phyloP scores from a whole-genome alignment of 345 rosid species.

The Firmiana major region DNA sequence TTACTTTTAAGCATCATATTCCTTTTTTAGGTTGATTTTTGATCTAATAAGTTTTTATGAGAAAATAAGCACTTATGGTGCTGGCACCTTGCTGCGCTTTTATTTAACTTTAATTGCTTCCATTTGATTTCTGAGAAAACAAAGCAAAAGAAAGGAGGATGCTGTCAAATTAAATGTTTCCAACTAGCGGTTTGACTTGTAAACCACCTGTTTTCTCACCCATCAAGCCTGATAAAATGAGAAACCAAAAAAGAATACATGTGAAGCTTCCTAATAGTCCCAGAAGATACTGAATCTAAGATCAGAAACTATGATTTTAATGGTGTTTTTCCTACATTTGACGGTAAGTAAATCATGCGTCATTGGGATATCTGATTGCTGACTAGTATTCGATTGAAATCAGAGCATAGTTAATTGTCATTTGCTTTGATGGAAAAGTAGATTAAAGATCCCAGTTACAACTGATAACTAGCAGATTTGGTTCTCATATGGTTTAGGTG shows the following conservation, averaged over 20 bases:
- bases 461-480: background rate
- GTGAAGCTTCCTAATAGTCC: background rate
- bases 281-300: background rate
- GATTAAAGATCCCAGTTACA: background rate
- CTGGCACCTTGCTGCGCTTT: background rate
- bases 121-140: constrained; percentile 2
- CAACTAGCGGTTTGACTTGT: background rate
- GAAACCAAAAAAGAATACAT: background rate
- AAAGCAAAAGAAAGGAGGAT: background rate
- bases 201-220: background rate
- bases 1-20: background rate
- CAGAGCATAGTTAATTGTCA: background rate
- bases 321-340: background rate
- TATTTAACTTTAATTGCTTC: background rate
- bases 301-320: background rate
- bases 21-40: background rate
- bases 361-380: background rate
- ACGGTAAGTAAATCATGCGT: background rate
- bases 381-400: background rate
- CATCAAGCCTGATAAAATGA: background rate
- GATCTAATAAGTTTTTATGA: background rate
- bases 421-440: background rate
- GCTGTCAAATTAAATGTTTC: background rate
- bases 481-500: background rate
- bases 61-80: background rate